Base-by-base conservation (phyloP, 108 stramenopile species). In the Cyclotella sp. region DNA sequence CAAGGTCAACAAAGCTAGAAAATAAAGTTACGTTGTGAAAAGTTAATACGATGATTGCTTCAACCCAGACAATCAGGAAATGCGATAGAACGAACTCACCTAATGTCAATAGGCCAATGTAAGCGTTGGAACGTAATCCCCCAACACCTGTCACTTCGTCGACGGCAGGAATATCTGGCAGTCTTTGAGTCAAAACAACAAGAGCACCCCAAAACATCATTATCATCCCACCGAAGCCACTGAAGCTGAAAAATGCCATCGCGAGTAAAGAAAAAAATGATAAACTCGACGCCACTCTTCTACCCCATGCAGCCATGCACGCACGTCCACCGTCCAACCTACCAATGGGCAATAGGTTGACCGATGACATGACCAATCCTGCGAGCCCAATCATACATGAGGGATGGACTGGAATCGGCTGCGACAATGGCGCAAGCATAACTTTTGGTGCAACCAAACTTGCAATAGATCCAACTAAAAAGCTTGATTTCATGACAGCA, bases 241-340 rank as follows among this genome's bases (percentile, higher is more conserved):
- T 63, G 26, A 91, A 57, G 34, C 76, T 70, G 51, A 53, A 68
- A 24, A 87, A 79, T 12, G 82, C 67, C 63, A 92, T 62, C 22
- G 84, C 57, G 22, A 91, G 15, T 29, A 89, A 54, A 3, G 87
- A 76, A 11, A 78, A 30, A 8, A 77, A 76, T 21, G 91, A 90
- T 45, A 81, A 53, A 9, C 78, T 24, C 3, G 74, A 84, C 30
- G 86, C 83, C 11, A 59, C 42, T 19, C 85, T 76, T 53, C 82
- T 71, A 9, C 97, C 97, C 57, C 89, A 85, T 0, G 73, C 84
- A 9, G 95, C 86, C 44, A 86, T 72, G 52, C 70, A 81, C 16
- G 92, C 92, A n/a, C 96, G 68, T 15, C 95, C 96, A 24, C 97
- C 97, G 75, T 98, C 96, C 18, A 97, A 78, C 55, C 94, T 73